A percentile compares a stretch with the other conserved stretches of the same genome.
Evolutionary conservation across 306 rosid species (phyloP).

Genomic region (Crotalaria pallida): DNA sequence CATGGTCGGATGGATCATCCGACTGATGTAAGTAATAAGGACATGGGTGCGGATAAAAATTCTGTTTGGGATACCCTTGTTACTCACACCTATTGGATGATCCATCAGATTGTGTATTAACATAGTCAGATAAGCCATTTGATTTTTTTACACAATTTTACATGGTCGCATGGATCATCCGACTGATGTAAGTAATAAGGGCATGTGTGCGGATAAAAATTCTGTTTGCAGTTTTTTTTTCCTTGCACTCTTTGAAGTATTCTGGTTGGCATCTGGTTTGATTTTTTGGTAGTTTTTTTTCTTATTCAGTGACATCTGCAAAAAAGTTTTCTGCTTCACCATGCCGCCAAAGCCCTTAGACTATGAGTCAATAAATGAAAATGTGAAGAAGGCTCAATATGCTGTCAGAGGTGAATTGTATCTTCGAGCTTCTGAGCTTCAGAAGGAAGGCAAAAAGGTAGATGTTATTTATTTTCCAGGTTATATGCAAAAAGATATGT

Average conservation of each 20-base stretch:
- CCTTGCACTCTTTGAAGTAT: neutral
- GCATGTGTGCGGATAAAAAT: no score
- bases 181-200: no score
- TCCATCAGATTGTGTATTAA: no score
- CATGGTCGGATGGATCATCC: no score
- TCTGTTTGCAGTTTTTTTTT: neutral
- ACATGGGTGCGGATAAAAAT: no score
- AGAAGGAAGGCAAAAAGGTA: conserved; percentile 97
- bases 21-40: no score
- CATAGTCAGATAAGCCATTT: no score
- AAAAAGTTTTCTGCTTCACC: conserved; percentile 38
- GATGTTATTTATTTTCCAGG: neutral
- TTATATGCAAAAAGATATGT: neutral
- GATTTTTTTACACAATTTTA: no score
- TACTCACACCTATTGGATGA: no score
- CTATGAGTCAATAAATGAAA: conserved; percentile 68
- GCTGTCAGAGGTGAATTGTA: conserved; percentile 96
- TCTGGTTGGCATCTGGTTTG: conserved; percentile 33
- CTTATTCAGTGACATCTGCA: conserved; percentile 19
- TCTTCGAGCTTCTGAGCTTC: conserved; percentile 95
- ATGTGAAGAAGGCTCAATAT: conserved; percentile 90
- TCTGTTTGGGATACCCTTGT: no score
- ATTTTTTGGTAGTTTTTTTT: conserved; percentile 20
- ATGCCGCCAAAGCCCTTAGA: conserved; percentile 88
- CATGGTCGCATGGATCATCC: no score